A percentile compares a stretch with the other conserved stretches of the same genome.
Evolutionary conservation across 345 rosid species (phyloP).

Genomic region (Durio zibethinus): DNA sequence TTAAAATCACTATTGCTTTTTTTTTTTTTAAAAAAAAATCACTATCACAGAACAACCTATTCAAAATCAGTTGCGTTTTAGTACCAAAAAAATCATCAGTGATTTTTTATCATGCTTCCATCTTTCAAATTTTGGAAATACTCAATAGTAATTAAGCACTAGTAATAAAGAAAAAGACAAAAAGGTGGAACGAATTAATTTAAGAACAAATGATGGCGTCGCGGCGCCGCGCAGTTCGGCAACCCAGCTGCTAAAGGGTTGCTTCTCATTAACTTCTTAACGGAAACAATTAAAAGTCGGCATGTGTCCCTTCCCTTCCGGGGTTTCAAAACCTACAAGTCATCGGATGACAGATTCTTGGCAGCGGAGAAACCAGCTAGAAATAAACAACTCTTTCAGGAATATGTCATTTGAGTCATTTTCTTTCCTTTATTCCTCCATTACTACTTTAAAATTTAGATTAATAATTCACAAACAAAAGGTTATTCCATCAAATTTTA

Average conservation of each 20-base stretch:
- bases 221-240: constrained; percentile 28
- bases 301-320: neutral
- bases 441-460: neutral
- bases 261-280: neutral
- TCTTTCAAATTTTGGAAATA: no score
- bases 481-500: neutral
- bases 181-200: neutral
- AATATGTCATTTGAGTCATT: constrained; percentile 16
- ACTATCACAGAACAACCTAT: no score
- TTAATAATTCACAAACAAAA: neutral
- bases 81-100: no score
- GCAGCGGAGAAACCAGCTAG: neutral
- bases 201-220: constrained; percentile 20
- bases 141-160: no score
- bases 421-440: constrained; percentile 16
- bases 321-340: neutral
- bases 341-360: neutral
- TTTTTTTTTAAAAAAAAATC: no score
- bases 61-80: no score
- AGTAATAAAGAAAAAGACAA: neutral
- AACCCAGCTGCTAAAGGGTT: neutral
- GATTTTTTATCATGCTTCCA: no score
- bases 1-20: no score
- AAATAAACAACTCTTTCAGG: neutral
- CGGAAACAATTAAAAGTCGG: neutral